Percentiles rank a stretch among this genome's conserved stretches.
These are phyloP conservation scores for Neurospora cerealis DNA, from an alignment of 495 filamentous ascomycete species.

Conservation along the genomic window DNA sequence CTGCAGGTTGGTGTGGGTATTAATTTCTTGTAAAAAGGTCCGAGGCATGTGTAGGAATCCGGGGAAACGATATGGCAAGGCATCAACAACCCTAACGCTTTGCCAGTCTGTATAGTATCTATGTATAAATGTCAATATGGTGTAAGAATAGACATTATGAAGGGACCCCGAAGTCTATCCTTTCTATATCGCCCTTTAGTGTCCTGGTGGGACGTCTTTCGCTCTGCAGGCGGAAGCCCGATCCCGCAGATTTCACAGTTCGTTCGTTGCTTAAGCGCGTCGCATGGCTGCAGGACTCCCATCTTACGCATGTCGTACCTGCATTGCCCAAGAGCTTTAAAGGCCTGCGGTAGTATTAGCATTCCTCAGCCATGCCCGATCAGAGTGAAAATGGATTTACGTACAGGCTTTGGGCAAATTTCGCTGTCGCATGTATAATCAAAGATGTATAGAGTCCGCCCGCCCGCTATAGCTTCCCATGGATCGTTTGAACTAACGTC, in stretches of 20 bases:
- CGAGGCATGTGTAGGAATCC: not conserved
- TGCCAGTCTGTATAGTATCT: not conserved
- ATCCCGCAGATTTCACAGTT: not conserved
- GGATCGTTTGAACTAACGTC: not conserved
- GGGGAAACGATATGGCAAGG: no score
- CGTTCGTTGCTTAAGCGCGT: not conserved
- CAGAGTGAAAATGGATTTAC: not conserved
- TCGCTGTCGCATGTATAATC: not conserved
- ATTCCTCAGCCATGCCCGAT: not conserved
- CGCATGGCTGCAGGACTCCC: not conserved
- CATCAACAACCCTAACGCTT: not conserved
- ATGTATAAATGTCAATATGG: not conserved
- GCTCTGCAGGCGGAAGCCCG: not conserved
- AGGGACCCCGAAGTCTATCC: not conserved
- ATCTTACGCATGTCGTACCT: not conserved
- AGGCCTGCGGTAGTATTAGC: not conserved
- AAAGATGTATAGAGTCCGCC: not conserved
- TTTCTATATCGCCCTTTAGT: not conserved
- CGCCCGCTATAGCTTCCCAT: not conserved
- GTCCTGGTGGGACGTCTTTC: not conserved
- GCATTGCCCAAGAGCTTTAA: not conserved
- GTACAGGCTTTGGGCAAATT: not conserved
- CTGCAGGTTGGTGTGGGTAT: slow-evolving; percentile 89
- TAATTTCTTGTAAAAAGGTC: slow-evolving; percentile 61
- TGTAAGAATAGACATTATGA: not conserved